These are phyloP conservation scores for Isabelozyma heimii DNA, from an alignment of 805 yeast species.

Conservation along the genomic window DNA sequence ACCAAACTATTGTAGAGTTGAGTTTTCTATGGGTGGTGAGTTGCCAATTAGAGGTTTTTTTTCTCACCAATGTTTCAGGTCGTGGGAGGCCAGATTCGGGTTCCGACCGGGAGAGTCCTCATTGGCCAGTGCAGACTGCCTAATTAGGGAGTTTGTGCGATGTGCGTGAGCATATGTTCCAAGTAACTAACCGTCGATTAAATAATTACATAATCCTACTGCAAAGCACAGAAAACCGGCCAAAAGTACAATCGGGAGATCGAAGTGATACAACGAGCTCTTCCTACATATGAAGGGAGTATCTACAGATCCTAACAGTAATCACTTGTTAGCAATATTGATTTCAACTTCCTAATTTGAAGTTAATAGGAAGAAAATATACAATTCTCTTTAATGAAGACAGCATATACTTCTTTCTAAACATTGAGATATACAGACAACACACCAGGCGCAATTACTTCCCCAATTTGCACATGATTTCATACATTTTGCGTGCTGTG, in stretches of 20 bases:
- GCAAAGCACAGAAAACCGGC: too few relatives aligned
- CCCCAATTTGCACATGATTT: too few relatives aligned
- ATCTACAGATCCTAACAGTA: too few relatives aligned
- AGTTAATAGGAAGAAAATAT: background rate
- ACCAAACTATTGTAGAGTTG: background rate
- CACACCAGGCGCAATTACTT: too few relatives aligned
- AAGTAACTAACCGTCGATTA: background rate
- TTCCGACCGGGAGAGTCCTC: background rate
- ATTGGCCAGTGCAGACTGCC: background rate
- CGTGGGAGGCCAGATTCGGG: background rate
- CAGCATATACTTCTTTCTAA: too few relatives aligned
- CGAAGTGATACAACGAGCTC: too few relatives aligned
- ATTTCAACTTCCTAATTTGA: background rate
- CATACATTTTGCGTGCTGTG: too few relatives aligned
- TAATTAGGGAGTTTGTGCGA: background rate
- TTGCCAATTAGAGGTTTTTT: slow-evolving; percentile 3
- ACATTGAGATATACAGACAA: too few relatives aligned
- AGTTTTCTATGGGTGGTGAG: slow-evolving; percentile 8
- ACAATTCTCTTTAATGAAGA: too few relatives aligned
- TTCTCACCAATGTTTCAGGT: background rate
- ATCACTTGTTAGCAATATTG: background rate
- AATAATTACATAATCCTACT: background rate
- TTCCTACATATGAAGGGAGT: too few relatives aligned
- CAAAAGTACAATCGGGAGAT: too few relatives aligned
- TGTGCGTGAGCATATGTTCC: background rate